Evolutionary conservation across 1,139 yeast genomes (phyloP).

Genomic region (Geotrichum phurueaensis): DNA sequence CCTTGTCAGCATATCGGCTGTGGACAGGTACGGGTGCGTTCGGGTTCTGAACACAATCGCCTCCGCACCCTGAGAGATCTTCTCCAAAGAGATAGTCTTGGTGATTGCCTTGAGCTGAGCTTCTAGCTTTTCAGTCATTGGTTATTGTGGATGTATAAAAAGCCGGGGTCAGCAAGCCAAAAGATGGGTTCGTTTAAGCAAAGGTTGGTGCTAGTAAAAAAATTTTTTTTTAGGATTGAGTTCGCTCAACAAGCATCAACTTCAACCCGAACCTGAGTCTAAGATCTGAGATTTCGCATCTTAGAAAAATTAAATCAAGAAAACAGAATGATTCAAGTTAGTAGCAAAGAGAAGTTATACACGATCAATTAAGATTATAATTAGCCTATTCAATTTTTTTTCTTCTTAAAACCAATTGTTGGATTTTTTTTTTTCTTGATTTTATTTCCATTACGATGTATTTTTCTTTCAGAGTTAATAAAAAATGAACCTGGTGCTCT

Average conservation of each 20-base stretch:
- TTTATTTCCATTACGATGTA: background rate
- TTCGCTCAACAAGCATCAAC: background rate
- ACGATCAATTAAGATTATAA: background rate
- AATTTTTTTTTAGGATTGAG: background rate
- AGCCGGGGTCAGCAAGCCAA: background rate
- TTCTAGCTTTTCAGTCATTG: constrained; percentile 16
- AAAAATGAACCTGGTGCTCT: background rate
- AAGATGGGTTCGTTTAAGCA: background rate
- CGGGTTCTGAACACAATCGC: constrained; percentile 68
- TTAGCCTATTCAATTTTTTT: background rate
- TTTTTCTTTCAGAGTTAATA: background rate
- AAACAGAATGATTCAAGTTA: background rate
- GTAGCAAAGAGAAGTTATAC: no score
- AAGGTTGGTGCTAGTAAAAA: background rate
- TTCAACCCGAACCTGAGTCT: background rate
- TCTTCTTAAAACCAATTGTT: background rate
- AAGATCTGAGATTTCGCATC: no score
- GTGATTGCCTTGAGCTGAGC: constrained; percentile 40
- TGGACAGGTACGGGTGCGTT: constrained; percentile 58
- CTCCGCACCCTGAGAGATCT: constrained; percentile 86
- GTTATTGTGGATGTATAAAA: background rate
- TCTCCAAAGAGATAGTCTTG: constrained; percentile 41
- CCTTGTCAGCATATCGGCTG: background rate
- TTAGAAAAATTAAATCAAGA: background rate
- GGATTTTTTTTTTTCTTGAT: background rate